Evolutionary conservation across 192 early-diverging fungal species (phyloP).

Genomic region (Oehlia diaphana): DNA sequence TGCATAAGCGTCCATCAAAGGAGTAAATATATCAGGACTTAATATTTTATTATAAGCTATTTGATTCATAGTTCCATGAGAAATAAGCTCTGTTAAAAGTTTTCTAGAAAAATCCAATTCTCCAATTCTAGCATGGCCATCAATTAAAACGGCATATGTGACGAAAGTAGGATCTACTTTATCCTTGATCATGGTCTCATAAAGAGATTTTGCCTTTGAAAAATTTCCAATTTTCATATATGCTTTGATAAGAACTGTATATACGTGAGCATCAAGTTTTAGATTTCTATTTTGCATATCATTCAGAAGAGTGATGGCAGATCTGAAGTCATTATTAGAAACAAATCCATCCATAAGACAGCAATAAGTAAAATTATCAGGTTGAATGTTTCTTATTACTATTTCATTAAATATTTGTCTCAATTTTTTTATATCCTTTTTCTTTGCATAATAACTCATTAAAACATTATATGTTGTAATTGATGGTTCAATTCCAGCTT

Average conservation of each 20-base stretch:
- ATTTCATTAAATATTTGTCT: slow-evolving; percentile 47
- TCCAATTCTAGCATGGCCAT: slow-evolving; percentile 41
- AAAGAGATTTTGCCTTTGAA: slow-evolving; percentile 39
- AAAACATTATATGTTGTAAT: slow-evolving; percentile 82
- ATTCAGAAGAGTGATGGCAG: slow-evolving; percentile 39
- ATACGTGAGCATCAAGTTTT: slow-evolving; percentile 41
- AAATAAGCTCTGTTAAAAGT: slow-evolving; percentile 19
- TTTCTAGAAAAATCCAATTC: slow-evolving; percentile 29
- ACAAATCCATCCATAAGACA: slow-evolving; percentile 47
- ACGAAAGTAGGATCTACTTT: slow-evolving; percentile 44
- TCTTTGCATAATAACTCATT: slow-evolving; percentile 69
- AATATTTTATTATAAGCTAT: neutral
- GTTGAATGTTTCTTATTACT: slow-evolving; percentile 37
- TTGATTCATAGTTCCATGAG: neutral
- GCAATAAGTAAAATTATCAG: slow-evolving; percentile 47
- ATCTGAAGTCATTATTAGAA: slow-evolving; percentile 37
- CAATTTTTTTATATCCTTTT: slow-evolving; percentile 44
- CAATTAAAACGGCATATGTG: slow-evolving; percentile 44
- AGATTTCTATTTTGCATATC: slow-evolving; percentile 46
- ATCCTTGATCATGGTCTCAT: slow-evolving; percentile 44
- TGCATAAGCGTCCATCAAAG: slow-evolving; percentile 45
- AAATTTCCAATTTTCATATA: slow-evolving; percentile 39
- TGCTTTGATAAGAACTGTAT: slow-evolving; percentile 53
- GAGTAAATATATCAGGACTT: slow-evolving; percentile 42
- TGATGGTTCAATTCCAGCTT: slow-evolving; percentile 60